Conservation (phyloP, 148 eudicot species). For the Polygonum maritimum region DNA sequence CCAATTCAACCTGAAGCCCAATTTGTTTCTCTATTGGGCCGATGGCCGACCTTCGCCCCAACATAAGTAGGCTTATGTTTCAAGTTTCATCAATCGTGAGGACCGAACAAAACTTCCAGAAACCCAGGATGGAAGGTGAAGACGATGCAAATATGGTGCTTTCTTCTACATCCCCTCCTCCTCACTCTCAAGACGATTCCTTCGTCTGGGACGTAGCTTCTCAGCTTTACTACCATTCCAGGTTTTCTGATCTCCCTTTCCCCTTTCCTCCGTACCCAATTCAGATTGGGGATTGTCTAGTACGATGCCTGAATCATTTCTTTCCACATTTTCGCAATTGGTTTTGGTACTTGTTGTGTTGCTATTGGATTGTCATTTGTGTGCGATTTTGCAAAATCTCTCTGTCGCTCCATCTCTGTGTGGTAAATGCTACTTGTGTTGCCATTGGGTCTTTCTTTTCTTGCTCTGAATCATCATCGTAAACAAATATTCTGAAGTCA, state of each 20-base stretch:
- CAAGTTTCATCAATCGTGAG: neutral
- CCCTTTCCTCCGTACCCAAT: neutral
- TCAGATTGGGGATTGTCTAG: neutral
- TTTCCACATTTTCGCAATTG: slow-evolving; percentile 12
- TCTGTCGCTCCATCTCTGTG: neutral
- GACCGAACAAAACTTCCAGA: neutral
- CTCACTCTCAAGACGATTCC: slow-evolving; percentile 22
- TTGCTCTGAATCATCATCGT: neutral
- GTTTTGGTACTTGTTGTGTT: slow-evolving; percentile 9
- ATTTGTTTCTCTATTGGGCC: neutral
- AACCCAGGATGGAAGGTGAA: slow-evolving; percentile 7
- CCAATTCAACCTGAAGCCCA: neutral
- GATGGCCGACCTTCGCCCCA: neutral
- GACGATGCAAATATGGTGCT: slow-evolving; percentile 17
- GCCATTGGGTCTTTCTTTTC: neutral
- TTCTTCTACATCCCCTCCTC: slow-evolving; percentile 7
- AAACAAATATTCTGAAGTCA: neutral
- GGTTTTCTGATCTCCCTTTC: slow-evolving; percentile 20
- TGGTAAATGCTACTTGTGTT: neutral
- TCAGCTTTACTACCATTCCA: slow-evolving; percentile 73
- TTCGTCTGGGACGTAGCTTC: slow-evolving; percentile 75
- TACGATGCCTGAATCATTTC: neutral
- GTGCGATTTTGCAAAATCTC: neutral
- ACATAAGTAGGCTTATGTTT: neutral
- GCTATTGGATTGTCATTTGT: neutral